Base-by-base conservation (phyloP, 1,284 basidiomycete genomes). In the Ceratobasidium papillatum region DNA sequence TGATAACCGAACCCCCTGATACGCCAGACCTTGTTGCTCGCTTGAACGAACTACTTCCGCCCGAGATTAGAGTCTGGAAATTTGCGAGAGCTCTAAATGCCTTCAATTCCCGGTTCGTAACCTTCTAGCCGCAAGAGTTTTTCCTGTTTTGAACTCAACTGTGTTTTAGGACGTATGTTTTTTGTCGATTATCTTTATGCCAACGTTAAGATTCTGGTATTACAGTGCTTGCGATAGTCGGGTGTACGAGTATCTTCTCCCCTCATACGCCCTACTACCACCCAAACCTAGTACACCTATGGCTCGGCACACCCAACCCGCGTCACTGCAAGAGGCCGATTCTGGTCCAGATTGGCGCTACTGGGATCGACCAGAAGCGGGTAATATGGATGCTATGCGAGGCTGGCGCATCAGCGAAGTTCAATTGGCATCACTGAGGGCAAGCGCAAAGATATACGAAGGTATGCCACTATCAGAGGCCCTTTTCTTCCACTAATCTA, bases 1-100 rank as follows among this genome's bases (percentile, higher is more conserved):
- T 97, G 85, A 98, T 98, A 79, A 87, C 90, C 27, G 82, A 85
- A 25, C 87, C 94, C 12, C 93, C 94, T 1, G 89, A 74, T 64
- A 75, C 73, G 1, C 84, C 86, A 34, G 90, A 92, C 78, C 83
- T 97, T 73, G 88, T 94, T 0, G 84, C 86, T n/a, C 88, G 89
- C 51, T 86, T 98, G 79, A 99, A 99, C 83, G 86, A 89, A 61
- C 88, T 95, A 79, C 85, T 99, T 12, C 97, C 98, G 1, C 88
- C 90, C 1, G 91, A 96, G 79, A 95, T 99, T 78, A 87, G 95
- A n/a, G 83, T 99, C 54, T 99, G 98, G 98, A 90, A 90, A 43
- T 91, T 92, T 80, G 91, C 94, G 52, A 88, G 96, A 75, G 92
- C 93, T 0, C 93, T 96, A 82, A 95, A 95, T 80, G 93, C 92